These are phyloP conservation scores for Phytopythium aichiense DNA, from an alignment of 352 stramenopile genomes.

Conservation along the genomic window DNA sequence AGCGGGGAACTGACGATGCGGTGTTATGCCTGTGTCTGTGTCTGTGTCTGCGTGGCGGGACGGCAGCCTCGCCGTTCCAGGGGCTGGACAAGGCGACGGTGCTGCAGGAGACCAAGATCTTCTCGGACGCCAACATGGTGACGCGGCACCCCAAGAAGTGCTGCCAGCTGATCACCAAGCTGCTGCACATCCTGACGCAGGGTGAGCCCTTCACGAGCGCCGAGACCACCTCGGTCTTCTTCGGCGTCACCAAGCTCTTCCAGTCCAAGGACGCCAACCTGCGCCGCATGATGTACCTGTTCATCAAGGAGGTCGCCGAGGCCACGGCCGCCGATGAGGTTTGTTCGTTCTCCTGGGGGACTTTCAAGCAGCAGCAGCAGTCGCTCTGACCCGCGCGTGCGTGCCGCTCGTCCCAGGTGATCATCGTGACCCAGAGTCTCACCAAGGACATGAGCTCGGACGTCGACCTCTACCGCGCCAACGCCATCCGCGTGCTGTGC, in stretches of 20 bases:
- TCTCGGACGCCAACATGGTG: constrained; percentile 97
- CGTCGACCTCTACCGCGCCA: constrained; percentile 97
- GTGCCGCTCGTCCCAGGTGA: constrained; percentile 84
- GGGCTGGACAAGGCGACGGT: constrained; percentile 95
- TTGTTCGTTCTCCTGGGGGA: too few species aligned
- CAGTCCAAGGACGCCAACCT: constrained; percentile 98
- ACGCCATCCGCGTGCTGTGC: constrained; percentile 97
- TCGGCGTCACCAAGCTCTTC: constrained; percentile 99
- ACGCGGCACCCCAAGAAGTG: constrained; percentile 97
- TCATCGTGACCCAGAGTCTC: constrained; percentile 99
- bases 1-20: neutral
- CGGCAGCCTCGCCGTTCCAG: constrained; percentile 89
- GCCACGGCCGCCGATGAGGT: constrained; percentile 85
- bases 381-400: neutral
- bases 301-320: constrained; percentile 98
- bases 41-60: constrained; percentile 4
- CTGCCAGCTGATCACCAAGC: constrained; percentile 98
- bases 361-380: too few species aligned
- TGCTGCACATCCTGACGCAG: constrained; percentile 98
- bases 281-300: constrained; percentile 99
- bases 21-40: neutral
- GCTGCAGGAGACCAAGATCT: constrained; percentile 98
- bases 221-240: constrained; percentile 98
- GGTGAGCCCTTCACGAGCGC: constrained; percentile 95
- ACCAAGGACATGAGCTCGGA: constrained; percentile 99